Evolutionary conservation across 306 rosid genomes (phyloP).

Genomic region (Sindora glabra): DNA sequence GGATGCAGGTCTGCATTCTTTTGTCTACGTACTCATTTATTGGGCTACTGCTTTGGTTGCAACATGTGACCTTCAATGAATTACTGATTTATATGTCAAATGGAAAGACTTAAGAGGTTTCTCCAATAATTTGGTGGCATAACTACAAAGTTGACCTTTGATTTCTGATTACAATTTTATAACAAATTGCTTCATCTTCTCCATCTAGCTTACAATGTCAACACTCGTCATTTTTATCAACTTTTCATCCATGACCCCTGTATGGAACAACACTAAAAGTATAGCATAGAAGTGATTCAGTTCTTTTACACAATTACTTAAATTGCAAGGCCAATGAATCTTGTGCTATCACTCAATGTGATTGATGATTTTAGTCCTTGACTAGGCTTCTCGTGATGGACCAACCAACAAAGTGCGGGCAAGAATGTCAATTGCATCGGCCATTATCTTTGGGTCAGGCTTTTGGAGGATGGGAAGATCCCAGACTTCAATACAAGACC

Average conservation of each 20-base stretch:
- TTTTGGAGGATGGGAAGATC: conserved; percentile 95
- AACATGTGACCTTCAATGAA: background rate
- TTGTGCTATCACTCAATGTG: conserved; percentile 18
- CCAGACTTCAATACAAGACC: conserved; percentile 95
- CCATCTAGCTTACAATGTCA: background rate
- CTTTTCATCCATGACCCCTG: conserved; percentile 5
- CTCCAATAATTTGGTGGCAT: background rate
- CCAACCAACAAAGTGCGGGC: conserved; percentile 90
- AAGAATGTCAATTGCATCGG: conserved; percentile 88
- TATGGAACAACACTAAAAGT: background rate
- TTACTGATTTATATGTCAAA: too few relatives aligned
- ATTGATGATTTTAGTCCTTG: conserved; percentile 18
- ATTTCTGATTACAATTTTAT: background rate
- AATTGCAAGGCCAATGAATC: conserved; percentile 8
- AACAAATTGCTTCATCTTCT: background rate
- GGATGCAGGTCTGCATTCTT: conserved; percentile 76
- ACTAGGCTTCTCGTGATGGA: conserved; percentile 83
- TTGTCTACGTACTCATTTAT: background rate
- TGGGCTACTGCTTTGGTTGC: conserved; percentile 10
- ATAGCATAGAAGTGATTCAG: background rate
- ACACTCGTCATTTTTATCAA: background rate
- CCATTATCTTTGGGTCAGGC: conserved; percentile 82
- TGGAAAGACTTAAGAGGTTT: conserved; percentile 1
- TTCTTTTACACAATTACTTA: background rate
- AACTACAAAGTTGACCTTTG: background rate